phyloP scores from a whole-genome alignment of 169 alveolate species.

The Cryptosporidium parvum region DNA sequence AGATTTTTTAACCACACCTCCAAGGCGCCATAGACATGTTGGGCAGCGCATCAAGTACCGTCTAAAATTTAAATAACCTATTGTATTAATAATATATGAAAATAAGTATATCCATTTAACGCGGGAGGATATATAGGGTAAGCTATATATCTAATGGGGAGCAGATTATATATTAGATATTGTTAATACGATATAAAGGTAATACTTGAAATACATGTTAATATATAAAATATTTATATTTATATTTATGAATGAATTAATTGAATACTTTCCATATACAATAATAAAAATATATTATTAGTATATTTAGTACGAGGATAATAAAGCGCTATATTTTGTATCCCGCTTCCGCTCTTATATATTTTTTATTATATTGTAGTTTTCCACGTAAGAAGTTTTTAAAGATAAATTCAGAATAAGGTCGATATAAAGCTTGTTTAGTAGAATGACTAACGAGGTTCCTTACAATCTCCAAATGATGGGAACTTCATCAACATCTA shows the following conservation, averaged over 20 bases:
- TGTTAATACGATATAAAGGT: background rate
- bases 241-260: background rate
- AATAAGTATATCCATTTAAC: background rate
- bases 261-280: background rate
- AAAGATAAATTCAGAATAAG: conserved; percentile 15
- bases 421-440: conserved; percentile 50
- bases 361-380: conserved; percentile 24
- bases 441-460: conserved; percentile 66
- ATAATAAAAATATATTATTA: background rate
- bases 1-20: background rate
- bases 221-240: background rate
- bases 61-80: conserved; percentile 2
- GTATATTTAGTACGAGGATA: conserved; percentile 15
- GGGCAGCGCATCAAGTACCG: conserved; percentile 5
- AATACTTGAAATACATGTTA: conserved; percentile 1
- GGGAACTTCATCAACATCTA: conserved; percentile 75
- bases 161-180: conserved; percentile 8
- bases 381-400: conserved; percentile 68
- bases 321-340: conserved; percentile 25
- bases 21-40: conserved; percentile 16
- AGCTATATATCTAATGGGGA: conserved; percentile 21
- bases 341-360: conserved; percentile 76
- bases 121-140: conserved; percentile 20
- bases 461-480: conserved; percentile 59
- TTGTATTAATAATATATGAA: background rate